phyloP scores from a whole-genome alignment of 2,329 filamentous ascomycete genomes.

The Fusarium agapanthi region DNA sequence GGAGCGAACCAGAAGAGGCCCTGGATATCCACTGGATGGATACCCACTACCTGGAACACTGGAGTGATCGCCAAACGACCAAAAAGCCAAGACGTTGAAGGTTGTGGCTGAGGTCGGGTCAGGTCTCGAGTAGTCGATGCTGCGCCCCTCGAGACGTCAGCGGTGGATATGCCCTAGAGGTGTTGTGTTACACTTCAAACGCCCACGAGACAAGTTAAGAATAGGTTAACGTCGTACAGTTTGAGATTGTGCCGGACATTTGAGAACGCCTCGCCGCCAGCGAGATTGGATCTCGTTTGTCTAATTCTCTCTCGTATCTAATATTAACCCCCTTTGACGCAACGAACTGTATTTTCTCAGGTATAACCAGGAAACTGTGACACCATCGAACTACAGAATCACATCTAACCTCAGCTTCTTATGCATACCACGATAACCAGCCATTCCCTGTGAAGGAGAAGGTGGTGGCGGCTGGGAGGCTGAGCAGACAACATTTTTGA shows the following conservation, averaged over 20 bases:
- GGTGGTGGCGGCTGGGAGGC: constrained; percentile 23
- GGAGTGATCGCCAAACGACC: constrained; percentile 23
- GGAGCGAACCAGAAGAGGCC: constrained; percentile 8
- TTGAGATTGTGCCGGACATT: constrained; percentile 5
- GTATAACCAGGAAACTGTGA: not conserved
- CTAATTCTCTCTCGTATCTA: not conserved
- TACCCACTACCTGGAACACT: not conserved
- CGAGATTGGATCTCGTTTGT: constrained; percentile 28
- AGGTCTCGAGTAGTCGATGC: constrained; percentile 14
- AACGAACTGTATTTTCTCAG: not conserved
- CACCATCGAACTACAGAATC: not conserved
- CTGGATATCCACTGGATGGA: not conserved
- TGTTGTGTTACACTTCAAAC: constrained; percentile 22
- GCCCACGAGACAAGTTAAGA: constrained; percentile 22
- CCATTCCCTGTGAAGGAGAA: not conserved
- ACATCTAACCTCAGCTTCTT: constrained; percentile 17
- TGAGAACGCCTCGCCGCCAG: constrained; percentile 7
- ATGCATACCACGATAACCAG: not conserved
- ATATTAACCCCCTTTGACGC: not conserved
- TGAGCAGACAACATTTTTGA: constrained; percentile 17
- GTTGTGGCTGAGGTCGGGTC: not conserved
- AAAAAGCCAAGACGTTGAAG: constrained; percentile 15
- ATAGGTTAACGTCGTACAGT: not conserved
- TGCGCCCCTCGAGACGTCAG: constrained; percentile 43
- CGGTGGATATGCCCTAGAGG: constrained; percentile 30